phyloP scores from a whole-genome alignment of 176 grass and related monocot genomes.

The Cymbopogon citratus region DNA sequence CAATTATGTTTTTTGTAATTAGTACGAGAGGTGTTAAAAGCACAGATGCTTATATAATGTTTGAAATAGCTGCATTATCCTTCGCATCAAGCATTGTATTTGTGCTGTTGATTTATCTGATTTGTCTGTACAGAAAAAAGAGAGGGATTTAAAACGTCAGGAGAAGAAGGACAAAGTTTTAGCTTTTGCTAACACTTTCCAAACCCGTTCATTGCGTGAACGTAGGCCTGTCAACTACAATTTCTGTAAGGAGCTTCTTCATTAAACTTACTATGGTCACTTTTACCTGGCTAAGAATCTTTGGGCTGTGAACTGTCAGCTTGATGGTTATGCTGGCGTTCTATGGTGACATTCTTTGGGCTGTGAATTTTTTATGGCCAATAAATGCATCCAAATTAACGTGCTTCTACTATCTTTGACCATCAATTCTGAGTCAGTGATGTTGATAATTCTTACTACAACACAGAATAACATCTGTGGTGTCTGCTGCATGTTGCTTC shows the following conservation, averaged over 20 bases:
- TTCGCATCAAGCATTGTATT: conserved; percentile 23
- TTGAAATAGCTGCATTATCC: conserved; percentile 10
- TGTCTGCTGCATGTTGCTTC: conserved; percentile 5
- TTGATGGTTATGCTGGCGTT: conserved; percentile 18
- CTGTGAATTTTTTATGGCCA: too few relatives aligned
- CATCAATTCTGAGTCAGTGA: too few relatives aligned
- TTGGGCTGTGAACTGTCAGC: neutral
- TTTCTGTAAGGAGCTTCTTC: conserved; percentile 58
- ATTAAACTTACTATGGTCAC: neutral
- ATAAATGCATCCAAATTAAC: too few relatives aligned
- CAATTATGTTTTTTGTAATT: neutral
- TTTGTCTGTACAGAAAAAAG: conserved; percentile 64
- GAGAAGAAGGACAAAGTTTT: conserved; percentile 58
- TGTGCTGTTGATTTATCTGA: neutral
- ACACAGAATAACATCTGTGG: too few relatives aligned
- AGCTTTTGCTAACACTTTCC: conserved; percentile 39
- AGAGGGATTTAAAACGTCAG: conserved; percentile 56
- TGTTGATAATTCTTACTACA: too few relatives aligned
- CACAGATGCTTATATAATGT: neutral
- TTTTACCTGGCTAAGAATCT: neutral
- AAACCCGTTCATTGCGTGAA: conserved; percentile 43
- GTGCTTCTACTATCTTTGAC: too few relatives aligned
- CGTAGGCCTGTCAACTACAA: conserved; percentile 58
- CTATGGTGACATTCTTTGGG: too few relatives aligned
- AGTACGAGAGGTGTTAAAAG: neutral